Evolutionary conservation across 1,284 basidiomycete species (phyloP).

Genomic region (Apiotrichum laibachii): DNA sequence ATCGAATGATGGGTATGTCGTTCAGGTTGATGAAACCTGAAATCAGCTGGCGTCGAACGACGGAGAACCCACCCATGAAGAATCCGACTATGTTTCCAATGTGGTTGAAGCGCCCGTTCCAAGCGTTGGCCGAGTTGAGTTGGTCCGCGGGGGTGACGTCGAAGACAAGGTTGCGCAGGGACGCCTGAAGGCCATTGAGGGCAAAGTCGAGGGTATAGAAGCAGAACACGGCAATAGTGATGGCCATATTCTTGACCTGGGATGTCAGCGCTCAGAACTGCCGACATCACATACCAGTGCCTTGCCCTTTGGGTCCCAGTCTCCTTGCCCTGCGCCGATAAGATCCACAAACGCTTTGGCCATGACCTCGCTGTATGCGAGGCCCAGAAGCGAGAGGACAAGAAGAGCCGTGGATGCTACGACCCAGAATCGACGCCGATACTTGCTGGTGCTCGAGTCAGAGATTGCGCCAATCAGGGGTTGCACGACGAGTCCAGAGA

Average conservation of each 20-base stretch:
- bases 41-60: too few relatives aligned
- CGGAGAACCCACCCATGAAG: conserved; percentile 59
- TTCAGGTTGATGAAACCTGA: conserved; percentile 76
- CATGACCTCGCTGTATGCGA: conserved; percentile 80
- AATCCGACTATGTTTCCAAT: conserved; percentile 92
- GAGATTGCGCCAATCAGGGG: conserved; percentile 94
- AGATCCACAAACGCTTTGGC: conserved; percentile 75
- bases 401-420: conserved; percentile 73
- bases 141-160: conserved; percentile 84
- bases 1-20: conserved; percentile 66
- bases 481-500: conserved; percentile 89
- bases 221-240: conserved; percentile 79
- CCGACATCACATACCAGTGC: conserved; percentile 56
- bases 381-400: conserved; percentile 53
- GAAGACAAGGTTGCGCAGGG: conserved; percentile 82
- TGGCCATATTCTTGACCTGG: conserved; percentile 68
- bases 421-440: conserved; percentile 87
- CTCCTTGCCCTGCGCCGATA: conserved; percentile 71
- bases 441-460: conserved; percentile 83
- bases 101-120: conserved; percentile 93
- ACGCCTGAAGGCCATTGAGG: conserved; percentile 85
- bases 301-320: conserved; percentile 80
- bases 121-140: conserved; percentile 90
- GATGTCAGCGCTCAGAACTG: neutral
- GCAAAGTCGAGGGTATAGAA: conserved; percentile 96